Conservation (phyloP, 2,329 filamentous ascomycete genomes). For the Dendryphion nanum region DNA sequence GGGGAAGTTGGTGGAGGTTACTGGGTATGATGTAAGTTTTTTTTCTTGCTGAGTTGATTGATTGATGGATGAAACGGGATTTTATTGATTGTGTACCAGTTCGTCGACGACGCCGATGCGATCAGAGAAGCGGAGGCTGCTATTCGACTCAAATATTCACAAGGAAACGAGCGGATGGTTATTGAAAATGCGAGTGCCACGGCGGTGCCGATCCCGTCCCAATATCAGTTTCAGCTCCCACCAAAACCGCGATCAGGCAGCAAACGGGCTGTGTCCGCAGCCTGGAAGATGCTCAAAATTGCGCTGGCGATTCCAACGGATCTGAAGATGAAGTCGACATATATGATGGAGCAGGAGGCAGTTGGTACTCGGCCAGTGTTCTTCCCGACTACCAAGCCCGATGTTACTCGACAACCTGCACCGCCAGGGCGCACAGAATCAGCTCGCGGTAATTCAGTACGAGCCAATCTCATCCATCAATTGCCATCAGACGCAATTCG, state of each 20-base stretch:
- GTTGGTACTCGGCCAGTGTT: no score
- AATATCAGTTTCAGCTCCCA: no score
- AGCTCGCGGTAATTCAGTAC: neutral
- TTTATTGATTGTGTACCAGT: neutral
- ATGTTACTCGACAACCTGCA: neutral
- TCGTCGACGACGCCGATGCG: neutral
- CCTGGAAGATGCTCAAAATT: neutral
- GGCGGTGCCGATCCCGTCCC: neutral
- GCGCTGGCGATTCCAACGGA: neutral
- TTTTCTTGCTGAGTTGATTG: neutral
- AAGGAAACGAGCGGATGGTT: neutral
- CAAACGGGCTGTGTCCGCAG: neutral
- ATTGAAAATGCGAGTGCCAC: neutral
- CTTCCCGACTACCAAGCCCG: no score
- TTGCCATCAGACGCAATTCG: neutral
- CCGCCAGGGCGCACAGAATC: neutral
- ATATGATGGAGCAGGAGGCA: no score
- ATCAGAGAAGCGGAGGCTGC: neutral
- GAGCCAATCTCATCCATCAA: neutral
- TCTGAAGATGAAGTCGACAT: neutral
- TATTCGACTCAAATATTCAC: neutral
- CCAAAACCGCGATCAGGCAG: neutral
- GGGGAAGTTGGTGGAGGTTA: neutral
- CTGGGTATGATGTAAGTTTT: slow-evolving; percentile 3
- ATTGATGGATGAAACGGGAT: no score